phyloP scores from a whole-genome alignment of 257 asterid genomes.

The Marsdenia floribunda region DNA sequence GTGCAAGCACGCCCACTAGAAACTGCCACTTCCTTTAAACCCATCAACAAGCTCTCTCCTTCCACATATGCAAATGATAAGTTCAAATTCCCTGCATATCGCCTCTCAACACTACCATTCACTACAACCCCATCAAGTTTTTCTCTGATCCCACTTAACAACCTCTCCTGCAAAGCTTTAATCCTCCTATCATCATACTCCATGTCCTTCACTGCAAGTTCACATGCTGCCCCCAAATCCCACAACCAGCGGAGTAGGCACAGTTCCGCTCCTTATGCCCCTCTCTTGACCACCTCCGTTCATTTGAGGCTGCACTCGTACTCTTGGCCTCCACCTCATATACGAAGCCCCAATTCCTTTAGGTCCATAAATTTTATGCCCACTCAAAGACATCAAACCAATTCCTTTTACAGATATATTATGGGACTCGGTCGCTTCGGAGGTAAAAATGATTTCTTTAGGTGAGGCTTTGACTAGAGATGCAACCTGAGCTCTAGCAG shows the following conservation, averaged over 20 bases:
- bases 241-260: constrained; percentile 86
- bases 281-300: constrained; percentile 99
- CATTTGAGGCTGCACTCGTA: constrained; percentile 96
- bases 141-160: constrained; percentile 61
- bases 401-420: constrained; percentile 90
- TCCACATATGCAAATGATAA: constrained; percentile 91
- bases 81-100: constrained; percentile 87
- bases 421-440: constrained; percentile 95
- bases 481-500: constrained; percentile 58
- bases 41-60: constrained; percentile 98
- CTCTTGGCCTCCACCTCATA: constrained; percentile 89
- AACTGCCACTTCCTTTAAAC: constrained; percentile 94
- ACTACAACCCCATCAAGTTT: constrained; percentile 81
- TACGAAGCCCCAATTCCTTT: constrained; percentile 92
- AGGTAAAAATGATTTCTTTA: constrained; percentile 89
- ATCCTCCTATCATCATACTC: constrained; percentile 77
- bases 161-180: constrained; percentile 49
- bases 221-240: constrained; percentile 97
- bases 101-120: constrained; percentile 83
- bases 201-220: constrained; percentile 90
- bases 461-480: constrained; percentile 76
- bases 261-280: constrained; percentile 97
- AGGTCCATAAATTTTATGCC: constrained; percentile 94
- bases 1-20: constrained; percentile 99
- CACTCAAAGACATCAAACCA: constrained; percentile 92